A percentile compares a stretch with the other conserved stretches of the same genome.
phyloP scores from a whole-genome alignment of 306 rosid genomes.

The Corylus heterophylla region DNA sequence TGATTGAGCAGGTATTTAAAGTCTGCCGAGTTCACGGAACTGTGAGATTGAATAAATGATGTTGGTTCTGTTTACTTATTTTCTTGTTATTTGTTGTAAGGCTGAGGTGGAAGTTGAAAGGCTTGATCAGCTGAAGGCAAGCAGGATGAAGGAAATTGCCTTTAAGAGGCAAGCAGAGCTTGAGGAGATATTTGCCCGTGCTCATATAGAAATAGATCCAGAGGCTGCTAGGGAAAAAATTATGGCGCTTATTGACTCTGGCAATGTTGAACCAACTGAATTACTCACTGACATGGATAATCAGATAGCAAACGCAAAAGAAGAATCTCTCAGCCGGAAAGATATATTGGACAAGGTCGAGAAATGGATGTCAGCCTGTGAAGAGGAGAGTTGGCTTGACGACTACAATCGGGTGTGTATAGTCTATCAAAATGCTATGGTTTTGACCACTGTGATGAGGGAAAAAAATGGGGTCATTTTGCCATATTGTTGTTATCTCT shows the following conservation, averaged over 20 bases:
- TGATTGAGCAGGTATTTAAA: conserved; percentile 76
- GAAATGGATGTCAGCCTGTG: conserved; percentile 99
- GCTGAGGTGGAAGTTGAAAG: conserved; percentile 99
- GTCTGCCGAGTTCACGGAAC: conserved; percentile 18
- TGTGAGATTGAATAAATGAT: conserved; percentile 10
- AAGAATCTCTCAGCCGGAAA: conserved; percentile 91
- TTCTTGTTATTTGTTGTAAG: conserved; percentile 37
- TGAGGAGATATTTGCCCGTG: conserved; percentile 78
- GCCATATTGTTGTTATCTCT: background rate
- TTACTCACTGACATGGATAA: conserved; percentile 94
- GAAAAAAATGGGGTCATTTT: background rate
- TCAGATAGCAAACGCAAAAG: conserved; percentile 87
- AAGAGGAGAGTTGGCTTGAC: conserved; percentile 99
- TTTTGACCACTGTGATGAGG: background rate
- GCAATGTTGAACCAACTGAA: conserved; percentile 80
- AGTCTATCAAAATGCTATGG: background rate
- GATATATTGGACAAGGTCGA: conserved; percentile 99
- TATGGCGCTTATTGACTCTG: conserved; percentile 82
- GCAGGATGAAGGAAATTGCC: conserved; percentile 99
- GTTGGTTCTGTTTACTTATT: conserved; percentile 19
- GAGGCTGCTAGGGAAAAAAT: conserved; percentile 92
- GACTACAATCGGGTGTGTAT: conserved; percentile 89
- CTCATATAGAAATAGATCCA: conserved; percentile 85
- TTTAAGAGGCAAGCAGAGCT: conserved; percentile 94
- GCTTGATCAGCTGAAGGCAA: conserved; percentile 93